A percentile compares a stretch with the other conserved stretches of the same genome.
These are phyloP conservation scores for Castanea crenata DNA, from an alignment of 306 rosid genomes.

Conservation along the genomic window DNA sequence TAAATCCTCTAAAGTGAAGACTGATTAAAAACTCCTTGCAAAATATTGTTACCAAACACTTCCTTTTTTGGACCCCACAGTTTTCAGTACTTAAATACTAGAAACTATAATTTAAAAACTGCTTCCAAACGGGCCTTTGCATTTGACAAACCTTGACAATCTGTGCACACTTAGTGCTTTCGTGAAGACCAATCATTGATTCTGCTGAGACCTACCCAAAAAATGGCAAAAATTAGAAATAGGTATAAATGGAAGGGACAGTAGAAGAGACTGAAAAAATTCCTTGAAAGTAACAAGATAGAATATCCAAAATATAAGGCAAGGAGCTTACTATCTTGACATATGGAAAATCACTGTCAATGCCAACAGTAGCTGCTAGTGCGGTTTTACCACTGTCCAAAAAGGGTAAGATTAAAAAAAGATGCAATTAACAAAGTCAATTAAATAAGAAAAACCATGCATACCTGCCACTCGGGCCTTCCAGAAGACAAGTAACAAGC, in stretches of 20 bases:
- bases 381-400: slow-evolving; percentile 91
- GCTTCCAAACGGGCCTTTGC: no score
- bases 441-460: slow-evolving; percentile 6
- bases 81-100: no score
- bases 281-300: slow-evolving; percentile 11
- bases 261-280: background rate
- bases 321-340: slow-evolving; percentile 87
- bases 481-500: slow-evolving; percentile 88
- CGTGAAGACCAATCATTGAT: slow-evolving; percentile 93
- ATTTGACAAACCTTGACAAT: slow-evolving; percentile 81
- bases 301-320: slow-evolving; percentile 4
- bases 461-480: slow-evolving; percentile 96
- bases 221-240: slow-evolving; percentile 17
- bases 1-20: no score
- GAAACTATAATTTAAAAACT: no score
- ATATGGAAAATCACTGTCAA: slow-evolving; percentile 93
- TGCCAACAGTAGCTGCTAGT: slow-evolving; percentile 92
- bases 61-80: no score
- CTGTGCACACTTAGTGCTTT: slow-evolving; percentile 89
- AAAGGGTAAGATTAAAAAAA: slow-evolving; percentile 36
- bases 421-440: slow-evolving; percentile 19
- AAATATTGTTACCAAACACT: no score
- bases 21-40: no score
- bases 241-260: slow-evolving; percentile 4
- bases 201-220: slow-evolving; percentile 78